Evolutionary conservation across 306 rosid species (phyloP).

Genomic region (Datisca glomerata): DNA sequence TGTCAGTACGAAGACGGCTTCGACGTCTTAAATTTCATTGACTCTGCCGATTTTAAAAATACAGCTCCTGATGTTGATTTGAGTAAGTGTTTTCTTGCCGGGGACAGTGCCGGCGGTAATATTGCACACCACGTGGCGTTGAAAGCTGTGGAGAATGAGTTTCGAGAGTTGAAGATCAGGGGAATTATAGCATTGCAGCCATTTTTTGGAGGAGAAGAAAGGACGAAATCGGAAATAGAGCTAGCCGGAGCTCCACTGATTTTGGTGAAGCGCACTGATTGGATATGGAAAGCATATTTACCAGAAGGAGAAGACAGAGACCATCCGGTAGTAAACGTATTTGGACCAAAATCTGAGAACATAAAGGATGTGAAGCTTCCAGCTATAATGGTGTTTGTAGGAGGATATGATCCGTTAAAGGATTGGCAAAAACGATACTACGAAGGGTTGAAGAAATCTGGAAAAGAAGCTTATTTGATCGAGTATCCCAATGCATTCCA

Average conservation of each 20-base stretch:
- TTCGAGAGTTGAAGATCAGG: not conserved
- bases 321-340: not conserved
- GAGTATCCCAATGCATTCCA: too few relatives aligned
- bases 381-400: too few relatives aligned
- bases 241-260: not conserved
- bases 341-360: too few relatives aligned
- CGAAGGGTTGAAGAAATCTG: too few relatives aligned
- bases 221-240: not conserved
- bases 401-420: too few relatives aligned
- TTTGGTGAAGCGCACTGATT: not conserved
- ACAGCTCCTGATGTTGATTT: not conserved
- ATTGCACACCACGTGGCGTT: slow-evolving; percentile 7
- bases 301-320: slow-evolving; percentile 1
- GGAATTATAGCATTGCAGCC: not conserved
- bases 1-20: slow-evolving; percentile 6
- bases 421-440: too few relatives aligned
- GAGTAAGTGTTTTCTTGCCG: not conserved
- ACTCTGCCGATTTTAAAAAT: not conserved
- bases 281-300: slow-evolving; percentile 1
- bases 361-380: too few relatives aligned
- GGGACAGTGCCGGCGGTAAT: slow-evolving; percentile 11
- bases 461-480: too few relatives aligned
- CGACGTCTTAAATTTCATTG: slow-evolving; percentile 2
- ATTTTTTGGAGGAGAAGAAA: not conserved
- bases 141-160: not conserved